Evolutionary conservation across 73 alveolate species (phyloP).

Genomic region (Paramecium sonneborni): DNA sequence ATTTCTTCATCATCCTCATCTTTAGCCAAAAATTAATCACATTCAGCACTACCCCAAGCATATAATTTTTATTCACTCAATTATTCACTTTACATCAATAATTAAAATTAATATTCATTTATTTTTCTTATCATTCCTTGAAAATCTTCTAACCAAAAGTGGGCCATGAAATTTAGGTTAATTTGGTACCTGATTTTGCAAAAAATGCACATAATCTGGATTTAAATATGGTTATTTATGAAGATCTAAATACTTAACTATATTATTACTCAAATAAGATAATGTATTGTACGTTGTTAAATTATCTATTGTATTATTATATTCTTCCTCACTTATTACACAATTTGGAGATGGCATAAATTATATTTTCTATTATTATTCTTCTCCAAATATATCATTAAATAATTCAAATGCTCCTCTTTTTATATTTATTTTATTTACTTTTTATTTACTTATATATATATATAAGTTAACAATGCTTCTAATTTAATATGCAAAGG

Average conservation of each 20-base stretch:
- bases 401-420: neutral
- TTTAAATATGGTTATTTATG: neutral
- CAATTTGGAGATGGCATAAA: conserved; percentile 6
- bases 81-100: conserved; percentile 37
- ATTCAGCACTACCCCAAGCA: conserved; percentile 76
- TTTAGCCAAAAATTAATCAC: conserved; percentile 72
- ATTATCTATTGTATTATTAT: neutral
- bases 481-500: conserved; percentile 66
- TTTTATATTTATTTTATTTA: neutral
- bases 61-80: conserved; percentile 60
- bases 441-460: neutral
- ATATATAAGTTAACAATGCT: conserved; percentile 33
- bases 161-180: conserved; percentile 1
- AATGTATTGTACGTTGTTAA: neutral
- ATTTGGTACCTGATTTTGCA: neutral
- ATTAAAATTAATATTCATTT: conserved; percentile 6
- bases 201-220: neutral
- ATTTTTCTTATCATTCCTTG: neutral
- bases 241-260: neutral
- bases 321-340: conserved; percentile 12
- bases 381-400: conserved; percentile 19
- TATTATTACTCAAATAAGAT: neutral
- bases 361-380: neutral
- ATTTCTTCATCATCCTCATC: conserved; percentile 67
- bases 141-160: neutral